Conservation (phyloP, 768 basidiomycete genomes). For the Hemileccinum rubropunctum region DNA sequence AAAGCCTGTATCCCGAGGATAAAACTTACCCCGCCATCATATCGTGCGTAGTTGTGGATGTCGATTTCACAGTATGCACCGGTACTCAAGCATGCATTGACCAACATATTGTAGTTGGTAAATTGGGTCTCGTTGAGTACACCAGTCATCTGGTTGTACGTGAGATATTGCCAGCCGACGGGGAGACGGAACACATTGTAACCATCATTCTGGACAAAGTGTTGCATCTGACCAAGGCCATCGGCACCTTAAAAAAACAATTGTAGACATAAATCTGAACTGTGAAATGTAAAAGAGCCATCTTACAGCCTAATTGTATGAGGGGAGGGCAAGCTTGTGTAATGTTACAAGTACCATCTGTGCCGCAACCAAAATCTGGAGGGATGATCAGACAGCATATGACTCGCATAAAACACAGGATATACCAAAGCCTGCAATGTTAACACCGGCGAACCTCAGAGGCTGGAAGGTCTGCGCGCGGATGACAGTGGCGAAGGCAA, state of each 20-base stretch:
- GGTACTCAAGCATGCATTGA: slow-evolving; percentile 38
- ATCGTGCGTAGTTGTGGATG: slow-evolving; percentile 61
- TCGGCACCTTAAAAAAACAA: slow-evolving; percentile 4
- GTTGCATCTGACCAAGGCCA: slow-evolving; percentile 52
- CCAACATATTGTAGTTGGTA: slow-evolving; percentile 48
- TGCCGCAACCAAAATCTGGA: slow-evolving; percentile 47
- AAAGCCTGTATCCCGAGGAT: not conserved
- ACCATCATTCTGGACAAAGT: slow-evolving; percentile 53
- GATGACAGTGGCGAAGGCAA: slow-evolving; percentile 12
- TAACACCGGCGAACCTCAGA: slow-evolving; percentile 44
- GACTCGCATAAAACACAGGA: not conserved
- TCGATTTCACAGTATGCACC: slow-evolving; percentile 57
- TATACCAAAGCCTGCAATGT: slow-evolving; percentile 50
- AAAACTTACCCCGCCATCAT: slow-evolving; percentile 39
- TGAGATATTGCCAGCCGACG: slow-evolving; percentile 57
- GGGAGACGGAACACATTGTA: slow-evolving; percentile 61
- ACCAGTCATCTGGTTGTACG: slow-evolving; percentile 36
- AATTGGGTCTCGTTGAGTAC: slow-evolving; percentile 44
- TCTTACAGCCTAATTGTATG: slow-evolving; percentile 40
- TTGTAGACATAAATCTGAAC: not conserved
- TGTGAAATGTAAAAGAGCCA: not conserved
- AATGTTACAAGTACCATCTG: slow-evolving; percentile 41
- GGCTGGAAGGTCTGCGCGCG: slow-evolving; percentile 16
- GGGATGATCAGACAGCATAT: not conserved
- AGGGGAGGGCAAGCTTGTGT: slow-evolving; percentile 45